Evolutionary conservation across 352 stramenopile species (phyloP).

Genomic region (Globisporangium paddicum): DNA sequence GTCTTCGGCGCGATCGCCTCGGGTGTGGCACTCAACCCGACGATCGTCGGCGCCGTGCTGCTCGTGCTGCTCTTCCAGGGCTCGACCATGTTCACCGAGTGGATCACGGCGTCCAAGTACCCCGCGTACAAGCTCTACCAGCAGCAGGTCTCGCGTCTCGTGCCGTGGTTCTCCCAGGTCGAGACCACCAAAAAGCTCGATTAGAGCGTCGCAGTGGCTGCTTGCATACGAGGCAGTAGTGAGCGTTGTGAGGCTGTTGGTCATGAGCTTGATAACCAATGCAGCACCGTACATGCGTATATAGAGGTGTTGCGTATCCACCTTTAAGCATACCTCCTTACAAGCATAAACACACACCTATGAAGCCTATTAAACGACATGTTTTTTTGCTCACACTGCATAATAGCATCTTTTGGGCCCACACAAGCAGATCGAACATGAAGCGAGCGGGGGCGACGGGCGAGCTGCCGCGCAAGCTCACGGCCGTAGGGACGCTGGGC

Average conservation of each 20-base stretch:
- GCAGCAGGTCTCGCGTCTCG: constrained; percentile 49
- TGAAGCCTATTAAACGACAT: not conserved
- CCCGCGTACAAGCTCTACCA: constrained; percentile 87
- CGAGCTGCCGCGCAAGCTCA: constrained; percentile 52
- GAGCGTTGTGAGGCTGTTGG: not conserved
- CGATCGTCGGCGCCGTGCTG: constrained; percentile 67
- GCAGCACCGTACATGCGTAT: no score
- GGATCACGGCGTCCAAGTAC: constrained; percentile 88
- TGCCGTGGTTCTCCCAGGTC: constrained; percentile 52
- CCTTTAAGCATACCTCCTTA: not conserved
- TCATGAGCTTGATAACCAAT: not conserved
- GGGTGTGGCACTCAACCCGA: constrained; percentile 61
- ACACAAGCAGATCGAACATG: constrained; percentile 5
- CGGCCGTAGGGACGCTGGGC: constrained; percentile 75
- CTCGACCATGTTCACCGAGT: constrained; percentile 88
- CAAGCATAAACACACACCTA: not conserved
- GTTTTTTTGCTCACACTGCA: not conserved
- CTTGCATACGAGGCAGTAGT: not conserved
- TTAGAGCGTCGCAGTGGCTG: not conserved
- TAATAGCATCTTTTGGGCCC: not conserved
- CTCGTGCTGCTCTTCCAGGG: constrained; percentile 89
- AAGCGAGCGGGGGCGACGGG: constrained; percentile 12
- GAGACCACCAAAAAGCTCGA: constrained; percentile 9
- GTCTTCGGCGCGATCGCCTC: constrained; percentile 79
- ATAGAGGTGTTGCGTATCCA: no score